These are phyloP conservation scores for Aspergillus unguis DNA, from an alignment of 2,329 filamentous ascomycete species.

Conservation along the genomic window DNA sequence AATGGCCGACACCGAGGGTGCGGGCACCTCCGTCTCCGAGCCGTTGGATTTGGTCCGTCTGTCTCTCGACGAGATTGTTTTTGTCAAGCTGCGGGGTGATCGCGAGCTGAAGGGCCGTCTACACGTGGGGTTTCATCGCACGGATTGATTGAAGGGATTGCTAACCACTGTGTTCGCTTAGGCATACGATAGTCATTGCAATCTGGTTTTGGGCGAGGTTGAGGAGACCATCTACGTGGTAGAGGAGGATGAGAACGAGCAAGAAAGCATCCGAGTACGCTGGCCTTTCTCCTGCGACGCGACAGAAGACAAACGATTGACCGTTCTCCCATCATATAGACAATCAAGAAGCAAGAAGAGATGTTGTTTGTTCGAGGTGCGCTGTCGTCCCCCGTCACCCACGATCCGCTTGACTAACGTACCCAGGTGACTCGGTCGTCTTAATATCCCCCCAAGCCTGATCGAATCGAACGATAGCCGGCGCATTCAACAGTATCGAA, in stretches of 20 bases:
- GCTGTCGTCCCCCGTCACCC: slow-evolving; percentile 23
- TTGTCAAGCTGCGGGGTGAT: slow-evolving; percentile 94
- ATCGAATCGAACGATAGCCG: slow-evolving; percentile 12
- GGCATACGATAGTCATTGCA: slow-evolving; percentile 99
- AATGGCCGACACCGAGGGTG: slow-evolving; percentile 84
- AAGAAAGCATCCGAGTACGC: slow-evolving; percentile 67
- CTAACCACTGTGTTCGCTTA: slow-evolving; percentile 37
- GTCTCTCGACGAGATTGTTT: slow-evolving; percentile 91
- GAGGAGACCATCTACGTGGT: slow-evolving; percentile 95
- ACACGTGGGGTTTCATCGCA: slow-evolving; percentile 62
- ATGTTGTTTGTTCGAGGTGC: slow-evolving; percentile 97
- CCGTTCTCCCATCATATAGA: slow-evolving; percentile 51
- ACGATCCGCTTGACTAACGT: slow-evolving; percentile 21
- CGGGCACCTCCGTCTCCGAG: slow-evolving; percentile 70
- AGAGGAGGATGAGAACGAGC: slow-evolving; percentile 78
- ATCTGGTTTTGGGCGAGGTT: slow-evolving; percentile 90
- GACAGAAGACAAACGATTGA: neutral
- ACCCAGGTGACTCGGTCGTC: slow-evolving; percentile 66
- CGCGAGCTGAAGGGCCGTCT: slow-evolving; percentile 91
- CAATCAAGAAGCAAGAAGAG: slow-evolving; percentile 92
- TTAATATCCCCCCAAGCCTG: slow-evolving; percentile 63
- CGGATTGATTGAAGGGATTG: neutral
- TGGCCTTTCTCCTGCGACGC: neutral
- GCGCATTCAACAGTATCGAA: neutral
- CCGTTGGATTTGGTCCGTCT: slow-evolving; percentile 94